phyloP scores from a whole-genome alignment of 345 rosid genomes.

The Brassica cretica region DNA sequence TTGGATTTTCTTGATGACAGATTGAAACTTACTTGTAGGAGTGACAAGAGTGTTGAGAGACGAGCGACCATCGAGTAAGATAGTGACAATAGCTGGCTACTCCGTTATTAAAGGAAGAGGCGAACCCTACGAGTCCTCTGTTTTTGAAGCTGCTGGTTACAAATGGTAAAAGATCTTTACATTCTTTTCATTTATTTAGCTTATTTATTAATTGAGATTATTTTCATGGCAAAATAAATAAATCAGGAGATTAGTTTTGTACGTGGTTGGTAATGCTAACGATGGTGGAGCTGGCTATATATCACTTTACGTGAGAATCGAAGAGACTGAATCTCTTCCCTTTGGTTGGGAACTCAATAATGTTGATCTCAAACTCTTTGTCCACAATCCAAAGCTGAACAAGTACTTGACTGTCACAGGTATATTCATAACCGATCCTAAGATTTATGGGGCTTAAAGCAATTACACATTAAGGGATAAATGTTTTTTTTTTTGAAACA shows the following conservation, averaged over 20 bases:
- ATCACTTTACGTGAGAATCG: conserved; percentile 43
- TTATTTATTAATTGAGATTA: not conserved
- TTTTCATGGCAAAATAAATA: not conserved
- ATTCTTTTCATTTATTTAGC: not conserved
- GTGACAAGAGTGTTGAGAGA: conserved; percentile 26
- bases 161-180: conserved; percentile 35
- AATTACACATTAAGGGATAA: not conserved
- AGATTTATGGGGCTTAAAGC: not conserved
- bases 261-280: conserved; percentile 39
- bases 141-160: conserved; percentile 44
- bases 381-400: conserved; percentile 18
- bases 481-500: not conserved
- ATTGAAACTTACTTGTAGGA: conserved; percentile 20
- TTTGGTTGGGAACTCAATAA: conserved; percentile 38
- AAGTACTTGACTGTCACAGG: conserved; percentile 42
- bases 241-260: conserved; percentile 41
- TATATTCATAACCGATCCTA: not conserved
- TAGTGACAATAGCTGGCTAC: conserved; percentile 41
- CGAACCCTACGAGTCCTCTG: conserved; percentile 40
- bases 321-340: conserved; percentile 22
- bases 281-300: conserved; percentile 32
- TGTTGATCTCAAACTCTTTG: conserved; percentile 40
- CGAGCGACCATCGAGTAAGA: conserved; percentile 39
- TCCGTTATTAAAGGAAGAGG: conserved; percentile 23
- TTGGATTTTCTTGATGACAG: not conserved